A percentile compares a stretch with the other conserved stretches of the same genome.
These are phyloP conservation scores for Dissophora globulifera DNA, from an alignment of 192 early-diverging fungal species.

Conservation along the genomic window DNA sequence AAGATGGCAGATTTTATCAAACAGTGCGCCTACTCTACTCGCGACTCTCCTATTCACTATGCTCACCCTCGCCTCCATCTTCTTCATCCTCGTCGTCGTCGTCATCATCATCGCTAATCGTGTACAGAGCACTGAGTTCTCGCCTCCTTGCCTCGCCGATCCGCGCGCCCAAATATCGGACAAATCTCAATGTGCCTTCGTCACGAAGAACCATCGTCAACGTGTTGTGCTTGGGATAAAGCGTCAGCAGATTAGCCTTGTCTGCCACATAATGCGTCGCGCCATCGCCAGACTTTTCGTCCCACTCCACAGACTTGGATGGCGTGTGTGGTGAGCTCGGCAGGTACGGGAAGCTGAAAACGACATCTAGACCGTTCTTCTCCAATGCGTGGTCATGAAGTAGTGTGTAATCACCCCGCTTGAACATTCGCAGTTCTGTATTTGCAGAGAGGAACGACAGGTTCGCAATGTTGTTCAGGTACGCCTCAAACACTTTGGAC, in stretches of 20 bases:
- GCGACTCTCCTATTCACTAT: neutral
- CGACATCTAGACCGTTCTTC: slow-evolving; percentile 62
- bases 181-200: slow-evolving; percentile 65
- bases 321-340: neutral
- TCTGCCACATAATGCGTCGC: slow-evolving; percentile 67
- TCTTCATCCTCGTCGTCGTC: slow-evolving; percentile 47
- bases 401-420: slow-evolving; percentile 67
- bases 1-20: no score
- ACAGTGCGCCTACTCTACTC: no score
- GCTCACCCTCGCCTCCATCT: slow-evolving; percentile 11
- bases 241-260: slow-evolving; percentile 58
- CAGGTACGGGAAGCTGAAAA: slow-evolving; percentile 48
- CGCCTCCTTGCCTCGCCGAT: slow-evolving; percentile 44
- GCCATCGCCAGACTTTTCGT: slow-evolving; percentile 63
- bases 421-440: slow-evolving; percentile 59
- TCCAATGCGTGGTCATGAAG: slow-evolving; percentile 69
- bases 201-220: slow-evolving; percentile 66
- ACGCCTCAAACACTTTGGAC: slow-evolving; percentile 45
- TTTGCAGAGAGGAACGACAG: slow-evolving; percentile 14
- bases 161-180: slow-evolving; percentile 64
- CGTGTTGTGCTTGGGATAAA: slow-evolving; percentile 64
- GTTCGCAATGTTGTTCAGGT: slow-evolving; percentile 37
- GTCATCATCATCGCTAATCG: slow-evolving; percentile 38
- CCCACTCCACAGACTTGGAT: slow-evolving; percentile 41
- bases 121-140: slow-evolving; percentile 36